These are phyloP conservation scores for Pouteria glomerata DNA, from an alignment of 148 eudicot species.

Conservation along the genomic window DNA sequence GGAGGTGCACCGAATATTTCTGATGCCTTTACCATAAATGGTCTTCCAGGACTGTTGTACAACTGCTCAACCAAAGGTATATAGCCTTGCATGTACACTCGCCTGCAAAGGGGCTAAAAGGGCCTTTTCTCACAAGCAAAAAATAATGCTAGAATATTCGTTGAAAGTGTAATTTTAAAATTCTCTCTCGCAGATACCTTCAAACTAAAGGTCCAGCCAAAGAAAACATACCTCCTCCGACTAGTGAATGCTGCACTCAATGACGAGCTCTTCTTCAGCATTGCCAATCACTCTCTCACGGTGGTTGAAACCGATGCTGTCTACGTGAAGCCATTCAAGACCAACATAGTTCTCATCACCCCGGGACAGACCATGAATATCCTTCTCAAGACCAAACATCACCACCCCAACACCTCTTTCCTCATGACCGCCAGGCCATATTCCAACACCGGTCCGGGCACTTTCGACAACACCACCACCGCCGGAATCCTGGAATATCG, in stretches of 20 bases:
- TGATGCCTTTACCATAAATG: conserved; percentile 39
- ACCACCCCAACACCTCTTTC: conserved; percentile 24
- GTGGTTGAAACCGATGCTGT: conserved; percentile 29
- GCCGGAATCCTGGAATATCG: conserved; percentile 26
- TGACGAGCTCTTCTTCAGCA: conserved; percentile 34
- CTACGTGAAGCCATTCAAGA: conserved; percentile 31
- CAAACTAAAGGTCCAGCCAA: conserved; percentile 32
- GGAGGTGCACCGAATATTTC: conserved; percentile 36
- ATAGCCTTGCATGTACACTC: too few species aligned
- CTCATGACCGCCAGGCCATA: conserved; percentile 28
- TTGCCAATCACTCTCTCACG: conserved; percentile 30
- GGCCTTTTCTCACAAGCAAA: too few species aligned
- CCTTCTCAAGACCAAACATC: conserved; percentile 26
- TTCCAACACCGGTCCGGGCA: conserved; percentile 25
- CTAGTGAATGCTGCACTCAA: conserved; percentile 32
- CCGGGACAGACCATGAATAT: conserved; percentile 34
- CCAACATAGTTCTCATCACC: conserved; percentile 18
- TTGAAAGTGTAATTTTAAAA: too few species aligned
- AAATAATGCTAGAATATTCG: too few species aligned
- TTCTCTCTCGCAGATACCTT: conserved; percentile 31
- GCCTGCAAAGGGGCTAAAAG: too few species aligned
- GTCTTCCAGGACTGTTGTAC: conserved; percentile 34
- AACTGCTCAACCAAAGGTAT: conserved; percentile 39
- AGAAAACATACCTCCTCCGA: conserved; percentile 34
- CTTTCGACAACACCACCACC: conserved; percentile 30